Conservation (phyloP, 1,139 yeast species). For the Geotrichum carabidarum region DNA sequence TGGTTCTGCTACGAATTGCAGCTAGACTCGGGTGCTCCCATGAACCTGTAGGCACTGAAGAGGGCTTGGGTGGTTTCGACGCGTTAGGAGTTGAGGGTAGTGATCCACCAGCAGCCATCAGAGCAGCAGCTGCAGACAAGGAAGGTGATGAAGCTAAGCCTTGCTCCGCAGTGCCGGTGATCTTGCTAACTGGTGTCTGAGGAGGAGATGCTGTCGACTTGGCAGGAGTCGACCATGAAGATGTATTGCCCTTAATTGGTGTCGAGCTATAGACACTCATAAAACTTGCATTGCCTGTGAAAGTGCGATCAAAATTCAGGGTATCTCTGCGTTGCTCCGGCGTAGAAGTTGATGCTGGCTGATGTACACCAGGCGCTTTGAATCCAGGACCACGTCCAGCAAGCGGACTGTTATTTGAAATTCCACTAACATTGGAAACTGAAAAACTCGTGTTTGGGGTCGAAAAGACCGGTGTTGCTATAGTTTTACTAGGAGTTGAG, state of each 20-base stretch:
- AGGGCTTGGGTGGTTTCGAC: constrained; percentile 10
- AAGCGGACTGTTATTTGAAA: constrained; percentile 9
- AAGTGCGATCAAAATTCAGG: constrained; percentile 1
- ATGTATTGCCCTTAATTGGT: neutral
- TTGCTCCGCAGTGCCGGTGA: constrained; percentile 22
- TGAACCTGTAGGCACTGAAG: constrained; percentile 27
- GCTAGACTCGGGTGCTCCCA: constrained; percentile 30
- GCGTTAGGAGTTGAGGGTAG: constrained; percentile 13
- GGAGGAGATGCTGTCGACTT: neutral
- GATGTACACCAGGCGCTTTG: neutral
- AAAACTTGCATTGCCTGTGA: constrained; percentile 1
- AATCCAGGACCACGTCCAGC: constrained; percentile 2
- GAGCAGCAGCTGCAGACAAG: constrained; percentile 3
- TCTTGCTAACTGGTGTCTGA: constrained; percentile 1
- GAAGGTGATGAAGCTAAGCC: constrained; percentile 9
- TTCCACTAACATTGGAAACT: neutral
- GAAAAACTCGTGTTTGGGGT: constrained; percentile 3
- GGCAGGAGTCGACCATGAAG: constrained; percentile 1
- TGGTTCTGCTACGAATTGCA: constrained; percentile 25
- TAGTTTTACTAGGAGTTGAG: constrained; percentile 1
- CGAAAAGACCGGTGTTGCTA: neutral
- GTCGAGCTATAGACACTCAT: neutral
- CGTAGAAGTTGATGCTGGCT: neutral
- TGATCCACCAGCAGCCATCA: constrained; percentile 8
- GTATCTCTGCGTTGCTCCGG: neutral